These are phyloP conservation scores for Zea luxurians DNA, from an alignment of 176 grass and related monocot species.

Conservation along the genomic window DNA sequence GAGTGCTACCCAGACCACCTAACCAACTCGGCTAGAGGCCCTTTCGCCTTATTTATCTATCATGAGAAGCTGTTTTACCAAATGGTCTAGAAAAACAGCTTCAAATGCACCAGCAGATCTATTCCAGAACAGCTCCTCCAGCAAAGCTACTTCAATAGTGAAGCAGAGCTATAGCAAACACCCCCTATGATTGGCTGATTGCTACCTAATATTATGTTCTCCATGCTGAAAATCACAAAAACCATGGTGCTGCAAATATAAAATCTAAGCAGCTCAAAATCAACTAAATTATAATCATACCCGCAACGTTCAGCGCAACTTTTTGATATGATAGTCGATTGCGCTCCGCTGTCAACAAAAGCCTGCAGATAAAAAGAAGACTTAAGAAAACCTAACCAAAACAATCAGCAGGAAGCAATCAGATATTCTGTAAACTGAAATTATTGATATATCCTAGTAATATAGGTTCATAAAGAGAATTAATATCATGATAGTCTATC, in stretches of 20 bases:
- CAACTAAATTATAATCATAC: slow-evolving; percentile 52
- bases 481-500: neutral
- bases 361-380: slow-evolving; percentile 61
- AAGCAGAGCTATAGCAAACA: too few species aligned
- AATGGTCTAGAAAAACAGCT: too few species aligned
- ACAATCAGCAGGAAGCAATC: slow-evolving; percentile 12
- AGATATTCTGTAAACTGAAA: neutral
- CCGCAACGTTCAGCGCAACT: slow-evolving; percentile 91
- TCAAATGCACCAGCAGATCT: too few species aligned
- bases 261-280: slow-evolving; percentile 3
- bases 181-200: neutral
- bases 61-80: too few species aligned
- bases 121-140: too few species aligned
- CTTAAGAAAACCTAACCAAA: slow-evolving; percentile 31
- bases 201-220: slow-evolving; percentile 7
- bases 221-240: neutral
- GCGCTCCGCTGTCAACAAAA: slow-evolving; percentile 97
- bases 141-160: too few species aligned
- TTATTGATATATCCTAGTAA: slow-evolving; percentile 4
- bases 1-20: too few species aligned
- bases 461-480: slow-evolving; percentile 19
- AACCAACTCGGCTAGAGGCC: too few species aligned
- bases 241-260: neutral
- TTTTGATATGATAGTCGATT: slow-evolving; percentile 99
- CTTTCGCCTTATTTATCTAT: too few species aligned